These are phyloP conservation scores for Picea sitchensis DNA, from an alignment of 75 land plant species.

Conservation along the genomic window DNA sequence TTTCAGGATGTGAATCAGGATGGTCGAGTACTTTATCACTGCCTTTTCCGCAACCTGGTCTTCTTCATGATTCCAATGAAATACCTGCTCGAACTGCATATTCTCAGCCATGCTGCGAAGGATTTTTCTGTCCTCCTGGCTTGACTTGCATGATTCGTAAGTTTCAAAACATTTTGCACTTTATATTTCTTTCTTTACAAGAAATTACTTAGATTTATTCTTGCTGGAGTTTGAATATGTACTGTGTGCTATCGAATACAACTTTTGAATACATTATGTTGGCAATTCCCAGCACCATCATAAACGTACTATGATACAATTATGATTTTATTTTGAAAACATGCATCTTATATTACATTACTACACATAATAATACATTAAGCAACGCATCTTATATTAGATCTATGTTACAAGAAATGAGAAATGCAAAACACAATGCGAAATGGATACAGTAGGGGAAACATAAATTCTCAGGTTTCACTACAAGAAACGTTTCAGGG, in stretches of 20 bases:
- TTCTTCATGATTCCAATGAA: slow-evolving; percentile 17
- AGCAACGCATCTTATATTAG: too few relatives aligned
- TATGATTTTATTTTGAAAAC: too few relatives aligned
- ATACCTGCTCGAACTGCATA: slow-evolving; percentile 46
- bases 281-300: too few relatives aligned
- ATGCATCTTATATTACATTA: too few relatives aligned
- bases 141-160: slow-evolving; percentile 97
- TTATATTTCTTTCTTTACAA: not conserved
- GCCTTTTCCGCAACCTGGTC: slow-evolving; percentile 21
- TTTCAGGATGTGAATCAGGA: slow-evolving; percentile 84
- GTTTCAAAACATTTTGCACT: slow-evolving; percentile 19
- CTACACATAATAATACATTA: too few relatives aligned
- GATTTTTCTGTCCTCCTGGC: slow-evolving; percentile 94
- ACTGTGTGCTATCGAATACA: not conserved
- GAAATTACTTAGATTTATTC: not conserved
- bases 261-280: not conserved
- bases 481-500: too few relatives aligned
- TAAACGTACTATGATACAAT: too few relatives aligned
- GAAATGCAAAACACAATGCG: not conserved
- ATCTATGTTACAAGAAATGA: not conserved
- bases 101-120: slow-evolving; percentile 76
- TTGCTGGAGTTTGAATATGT: not conserved
- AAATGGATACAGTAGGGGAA: not conserved
- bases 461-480: not conserved
- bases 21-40: slow-evolving; percentile 55